Percentiles rank a stretch among this genome's conserved stretches.
These are phyloP conservation scores for Boletus tylopilopsis DNA, from an alignment of 768 basidiomycete species.

Conservation along the genomic window DNA sequence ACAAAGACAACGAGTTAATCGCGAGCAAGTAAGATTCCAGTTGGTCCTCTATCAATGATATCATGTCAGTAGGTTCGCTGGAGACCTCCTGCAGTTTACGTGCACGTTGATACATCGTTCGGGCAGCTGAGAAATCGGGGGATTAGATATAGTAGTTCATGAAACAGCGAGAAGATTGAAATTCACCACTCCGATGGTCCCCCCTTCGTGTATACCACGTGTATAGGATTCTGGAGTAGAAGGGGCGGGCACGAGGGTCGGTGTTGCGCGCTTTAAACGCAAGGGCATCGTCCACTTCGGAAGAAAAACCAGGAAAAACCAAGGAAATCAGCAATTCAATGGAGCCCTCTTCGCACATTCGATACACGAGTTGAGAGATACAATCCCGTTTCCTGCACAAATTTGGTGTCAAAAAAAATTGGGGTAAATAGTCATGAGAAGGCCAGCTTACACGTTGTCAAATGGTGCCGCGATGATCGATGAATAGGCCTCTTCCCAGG, in stretches of 20 bases:
- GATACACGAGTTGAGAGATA: constrained; percentile 76
- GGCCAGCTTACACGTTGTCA: constrained; percentile 66
- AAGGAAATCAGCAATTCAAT: constrained; percentile 74
- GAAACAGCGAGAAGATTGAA: constrained; percentile 8
- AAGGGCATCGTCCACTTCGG: constrained; percentile 84
- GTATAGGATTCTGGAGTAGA: constrained; percentile 90
- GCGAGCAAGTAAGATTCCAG: constrained; percentile 80
- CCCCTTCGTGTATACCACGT: constrained; percentile 87
- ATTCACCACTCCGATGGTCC: constrained; percentile 88
- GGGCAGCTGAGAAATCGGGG: constrained; percentile 57
- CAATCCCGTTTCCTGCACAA: constrained; percentile 71
- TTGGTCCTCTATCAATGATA: constrained; percentile 59
- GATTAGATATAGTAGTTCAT: constrained; percentile 18
- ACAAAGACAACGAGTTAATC: constrained; percentile 82
- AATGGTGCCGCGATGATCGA: constrained; percentile 71
- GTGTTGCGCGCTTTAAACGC: constrained; percentile 93
- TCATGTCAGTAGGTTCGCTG: constrained; percentile 33
- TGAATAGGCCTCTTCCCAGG: constrained; percentile 87
- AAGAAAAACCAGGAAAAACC: constrained; percentile 80
- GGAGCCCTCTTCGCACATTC: constrained; percentile 89
- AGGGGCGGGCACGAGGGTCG: constrained; percentile 80
- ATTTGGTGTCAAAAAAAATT: constrained; percentile 7
- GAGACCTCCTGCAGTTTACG: constrained; percentile 59
- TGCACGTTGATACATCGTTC: constrained; percentile 91
- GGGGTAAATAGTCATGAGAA: constrained; percentile 3